phyloP scores from a whole-genome alignment of 352 stramenopile genomes.

The Phytopythium chamaehyphon region DNA sequence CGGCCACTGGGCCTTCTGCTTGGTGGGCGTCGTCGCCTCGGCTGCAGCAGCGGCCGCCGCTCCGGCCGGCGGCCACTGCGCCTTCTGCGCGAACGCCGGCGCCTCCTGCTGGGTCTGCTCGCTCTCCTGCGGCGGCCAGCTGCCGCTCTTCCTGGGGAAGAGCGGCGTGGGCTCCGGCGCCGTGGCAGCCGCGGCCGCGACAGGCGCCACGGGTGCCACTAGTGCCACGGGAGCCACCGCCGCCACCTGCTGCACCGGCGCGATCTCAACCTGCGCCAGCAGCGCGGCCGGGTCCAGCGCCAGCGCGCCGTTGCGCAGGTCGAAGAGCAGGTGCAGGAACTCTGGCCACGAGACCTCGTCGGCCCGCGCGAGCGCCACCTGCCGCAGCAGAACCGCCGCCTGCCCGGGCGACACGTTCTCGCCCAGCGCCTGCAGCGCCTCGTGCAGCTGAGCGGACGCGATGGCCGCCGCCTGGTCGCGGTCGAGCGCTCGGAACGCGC shows the following conservation, averaged over 20 bases:
- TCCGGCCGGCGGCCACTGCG: conserved; percentile 41
- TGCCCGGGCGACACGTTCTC: conserved; percentile 74
- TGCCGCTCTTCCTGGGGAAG: conserved; percentile 19
- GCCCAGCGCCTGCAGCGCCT: conserved; percentile 70
- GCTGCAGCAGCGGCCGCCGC: conserved; percentile 6
- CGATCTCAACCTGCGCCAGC: conserved; percentile 35
- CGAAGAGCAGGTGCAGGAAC: conserved; percentile 76
- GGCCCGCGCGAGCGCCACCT: conserved; percentile 45
- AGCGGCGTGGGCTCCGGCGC: conserved; percentile 9
- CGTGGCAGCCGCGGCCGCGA: conserved; percentile 3
- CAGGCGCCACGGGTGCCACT: not conserved
- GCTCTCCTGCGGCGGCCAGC: conserved; percentile 8
- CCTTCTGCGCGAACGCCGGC: conserved; percentile 39
- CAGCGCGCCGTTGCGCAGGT: conserved; percentile 68
- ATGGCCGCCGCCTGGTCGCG: conserved; percentile 61
- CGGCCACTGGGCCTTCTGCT: conserved; percentile 25
- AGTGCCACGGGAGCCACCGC: too few species aligned
- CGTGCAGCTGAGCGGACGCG: conserved; percentile 37
- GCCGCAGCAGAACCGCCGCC: conserved; percentile 52
- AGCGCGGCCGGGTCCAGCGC: conserved; percentile 41
- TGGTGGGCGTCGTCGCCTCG: conserved; percentile 8
- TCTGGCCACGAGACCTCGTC: conserved; percentile 70
- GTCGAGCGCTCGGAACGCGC: conserved; percentile 85
- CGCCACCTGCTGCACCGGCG: conserved; percentile 2
- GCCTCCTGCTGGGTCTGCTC: conserved; percentile 14